phyloP scores from a whole-genome alignment of 73 alveolate species.

The Paramecium biaurelia region DNA sequence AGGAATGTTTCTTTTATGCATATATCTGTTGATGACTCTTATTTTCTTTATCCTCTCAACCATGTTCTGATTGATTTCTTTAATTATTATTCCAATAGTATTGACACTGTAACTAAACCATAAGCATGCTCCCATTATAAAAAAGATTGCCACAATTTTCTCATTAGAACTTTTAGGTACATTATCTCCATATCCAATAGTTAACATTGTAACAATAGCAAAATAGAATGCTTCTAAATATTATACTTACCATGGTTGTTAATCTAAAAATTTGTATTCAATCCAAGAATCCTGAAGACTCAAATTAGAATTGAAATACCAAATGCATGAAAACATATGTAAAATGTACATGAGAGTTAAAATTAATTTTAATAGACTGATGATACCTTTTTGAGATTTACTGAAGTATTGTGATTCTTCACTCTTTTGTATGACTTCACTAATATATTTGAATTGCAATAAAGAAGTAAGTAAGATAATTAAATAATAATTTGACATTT shows the following conservation, averaged over 20 bases:
- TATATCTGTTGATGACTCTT: constrained; percentile 18
- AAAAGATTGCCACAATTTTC: background rate
- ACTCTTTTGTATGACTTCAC: background rate
- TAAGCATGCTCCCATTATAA: constrained; percentile 45
- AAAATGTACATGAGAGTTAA: background rate
- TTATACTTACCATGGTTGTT: constrained; percentile 22
- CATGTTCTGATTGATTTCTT: constrained; percentile 35
- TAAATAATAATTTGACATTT: background rate
- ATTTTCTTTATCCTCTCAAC: constrained; percentile 39
- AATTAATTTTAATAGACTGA: background rate
- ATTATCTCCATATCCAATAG: constrained; percentile 58
- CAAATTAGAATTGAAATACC: background rate
- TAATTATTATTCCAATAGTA: constrained; percentile 34
- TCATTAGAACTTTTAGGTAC: constrained; percentile 55
- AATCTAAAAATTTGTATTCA: background rate
- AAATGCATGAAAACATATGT: constrained; percentile 8
- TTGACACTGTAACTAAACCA: constrained; percentile 52
- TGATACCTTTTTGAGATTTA: constrained; percentile 21
- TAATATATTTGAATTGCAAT: background rate
- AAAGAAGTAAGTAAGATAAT: background rate
- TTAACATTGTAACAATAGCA: constrained; percentile 55
- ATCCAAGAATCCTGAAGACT: background rate
- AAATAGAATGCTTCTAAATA: constrained; percentile 56
- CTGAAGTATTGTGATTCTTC: background rate
- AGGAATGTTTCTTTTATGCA: constrained; percentile 28